A percentile compares a stretch with the other conserved stretches of the same genome.
phyloP scores from a whole-genome alignment of 306 rosid species.

The Lotus japonicus region DNA sequence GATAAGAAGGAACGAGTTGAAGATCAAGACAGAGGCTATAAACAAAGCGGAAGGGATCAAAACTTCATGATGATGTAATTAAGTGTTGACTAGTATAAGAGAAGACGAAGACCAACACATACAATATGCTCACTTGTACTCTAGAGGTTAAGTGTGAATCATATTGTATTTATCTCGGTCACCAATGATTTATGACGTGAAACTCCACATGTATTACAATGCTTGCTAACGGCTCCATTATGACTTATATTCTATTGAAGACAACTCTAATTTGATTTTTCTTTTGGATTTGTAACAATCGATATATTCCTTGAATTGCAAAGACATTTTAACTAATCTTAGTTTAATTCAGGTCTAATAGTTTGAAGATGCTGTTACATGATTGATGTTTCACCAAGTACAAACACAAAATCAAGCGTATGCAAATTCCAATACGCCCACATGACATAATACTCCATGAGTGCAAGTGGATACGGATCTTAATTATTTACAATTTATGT shows the following conservation, averaged over 20 bases:
- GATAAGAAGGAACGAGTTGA: no score
- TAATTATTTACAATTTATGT: not conserved
- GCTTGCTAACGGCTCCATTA: slow-evolving; percentile 20
- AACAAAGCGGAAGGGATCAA: no score
- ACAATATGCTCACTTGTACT: no score
- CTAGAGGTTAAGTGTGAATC: no score
- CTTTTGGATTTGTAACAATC: not conserved
- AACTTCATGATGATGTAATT: no score
- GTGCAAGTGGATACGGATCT: slow-evolving; percentile 15
- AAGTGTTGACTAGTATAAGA: no score
- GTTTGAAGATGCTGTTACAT: slow-evolving; percentile 12
- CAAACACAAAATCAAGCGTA: slow-evolving; percentile 10
- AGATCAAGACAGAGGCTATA: no score
- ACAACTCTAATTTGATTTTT: slow-evolving; percentile 8
- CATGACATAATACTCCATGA: slow-evolving; percentile 28
- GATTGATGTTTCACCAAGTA: slow-evolving; percentile 37
- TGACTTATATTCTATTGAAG: not conserved
- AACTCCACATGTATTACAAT: not conserved
- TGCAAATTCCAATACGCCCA: slow-evolving; percentile 21
- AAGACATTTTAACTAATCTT: not conserved
- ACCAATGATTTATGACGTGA: no score
- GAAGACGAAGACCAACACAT: no score
- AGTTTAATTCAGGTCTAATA: slow-evolving; percentile 20
- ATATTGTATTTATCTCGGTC: no score
- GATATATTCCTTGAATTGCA: slow-evolving; percentile 18